Evolutionary conservation across 768 basidiomycete species (phyloP), one percentile per base, ranked within the genome.

Genomic region (Suillus spraguei): DNA sequence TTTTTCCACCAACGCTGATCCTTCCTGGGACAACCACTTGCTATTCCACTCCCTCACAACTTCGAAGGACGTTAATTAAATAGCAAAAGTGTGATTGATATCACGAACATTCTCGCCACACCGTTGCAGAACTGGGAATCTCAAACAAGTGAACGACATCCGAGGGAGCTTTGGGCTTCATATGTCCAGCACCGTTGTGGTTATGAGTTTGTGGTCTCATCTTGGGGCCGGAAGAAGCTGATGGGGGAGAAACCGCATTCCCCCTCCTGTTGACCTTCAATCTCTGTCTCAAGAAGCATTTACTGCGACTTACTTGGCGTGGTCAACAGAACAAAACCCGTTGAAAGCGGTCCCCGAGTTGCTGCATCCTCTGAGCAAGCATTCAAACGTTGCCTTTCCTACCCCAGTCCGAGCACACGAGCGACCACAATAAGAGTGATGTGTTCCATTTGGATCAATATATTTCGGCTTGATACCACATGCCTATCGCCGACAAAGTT

Each of bases 381-480:
- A 88, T 22, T 77, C 76, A 20, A 73, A 71, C 22, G 79, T 75
- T 63, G 70, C 77, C 47, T 74, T 68, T 47, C 75, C 78, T 63
- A 77, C 80, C 64, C 68, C 69, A 41, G 74, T 81, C 53, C 84
- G 78, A 60, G 87, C 87, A 69, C 87, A 88, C 58, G 82, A 85
- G 66, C 80, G 84, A 67, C 87, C 81, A 68, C 87, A 88, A 70
- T 83, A 89, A 38, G 82, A 80, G 68, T 88, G 86, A 65, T 79
- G 79, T 65, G 78, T 73, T 20, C 87, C 87, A 64, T 83, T 80
- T n/a, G 69, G 38, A 67, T 87, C 87, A n/a, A 85, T 73, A 70
- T 82, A 88, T 77, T 85, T 88, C 16, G 86, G 85, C 71, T 81
- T 87, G 63, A 78, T 78, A 16, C 84, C 82, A 73, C 87, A 89